These are phyloP conservation scores for Phalaenopsis equestris DNA, from an alignment of 106 monocot species.

Conservation along the genomic window DNA sequence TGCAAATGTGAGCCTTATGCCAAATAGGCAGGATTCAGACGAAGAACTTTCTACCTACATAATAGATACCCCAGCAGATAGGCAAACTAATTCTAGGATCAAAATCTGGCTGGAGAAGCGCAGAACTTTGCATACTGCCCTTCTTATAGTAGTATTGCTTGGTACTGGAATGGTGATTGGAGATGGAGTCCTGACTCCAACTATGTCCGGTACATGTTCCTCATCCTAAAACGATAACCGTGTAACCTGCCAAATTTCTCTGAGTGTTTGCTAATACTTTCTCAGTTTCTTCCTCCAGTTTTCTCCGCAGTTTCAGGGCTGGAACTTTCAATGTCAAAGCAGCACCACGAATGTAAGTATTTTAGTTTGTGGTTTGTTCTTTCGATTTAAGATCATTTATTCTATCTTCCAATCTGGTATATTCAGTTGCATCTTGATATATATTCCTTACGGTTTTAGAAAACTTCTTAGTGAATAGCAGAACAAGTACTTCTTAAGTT, in stretches of 20 bases:
- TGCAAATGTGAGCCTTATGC: conserved; percentile 46
- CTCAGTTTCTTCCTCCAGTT: conserved; percentile 8
- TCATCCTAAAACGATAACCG: not conserved
- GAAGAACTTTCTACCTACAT: conserved; percentile 48
- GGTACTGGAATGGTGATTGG: conserved; percentile 56
- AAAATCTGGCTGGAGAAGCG: conserved; percentile 32
- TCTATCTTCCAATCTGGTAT: not conserved
- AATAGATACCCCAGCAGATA: conserved; percentile 18
- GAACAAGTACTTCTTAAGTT: no score
- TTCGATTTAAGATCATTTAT: not conserved
- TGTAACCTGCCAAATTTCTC: not conserved
- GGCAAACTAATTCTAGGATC: conserved; percentile 10
- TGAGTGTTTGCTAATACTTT: not conserved
- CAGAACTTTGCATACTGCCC: conserved; percentile 27
- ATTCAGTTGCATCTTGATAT: not conserved
- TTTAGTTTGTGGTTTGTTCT: no score
- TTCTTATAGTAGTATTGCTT: conserved; percentile 38
- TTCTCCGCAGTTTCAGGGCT: conserved; percentile 49
- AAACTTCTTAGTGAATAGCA: not conserved
- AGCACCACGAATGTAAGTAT: conserved; percentile 30
- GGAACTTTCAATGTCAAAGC: conserved; percentile 29
- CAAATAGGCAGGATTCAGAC: conserved; percentile 39
- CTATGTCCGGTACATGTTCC: conserved; percentile 26
- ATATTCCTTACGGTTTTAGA: not conserved
- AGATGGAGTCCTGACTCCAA: conserved; percentile 44